These are phyloP conservation scores for Trichodelitschia bisporula DNA, from an alignment of 495 filamentous ascomycete species.

Conservation along the genomic window DNA sequence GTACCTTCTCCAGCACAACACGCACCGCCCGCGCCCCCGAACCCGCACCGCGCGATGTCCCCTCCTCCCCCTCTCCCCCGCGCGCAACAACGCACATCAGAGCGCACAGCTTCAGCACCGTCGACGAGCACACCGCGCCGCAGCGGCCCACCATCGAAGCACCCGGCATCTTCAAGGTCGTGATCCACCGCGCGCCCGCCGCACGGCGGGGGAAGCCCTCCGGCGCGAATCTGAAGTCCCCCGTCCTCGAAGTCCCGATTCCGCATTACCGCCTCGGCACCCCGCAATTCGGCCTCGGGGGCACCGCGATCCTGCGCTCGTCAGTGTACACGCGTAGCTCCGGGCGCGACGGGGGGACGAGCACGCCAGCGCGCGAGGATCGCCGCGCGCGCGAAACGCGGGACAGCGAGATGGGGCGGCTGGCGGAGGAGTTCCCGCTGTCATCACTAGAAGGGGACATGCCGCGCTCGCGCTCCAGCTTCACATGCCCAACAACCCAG, in stretches of 20 bases:
- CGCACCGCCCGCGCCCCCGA: constrained; percentile 5
- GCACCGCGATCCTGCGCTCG: constrained; percentile 58
- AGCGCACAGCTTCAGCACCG: constrained; percentile 35
- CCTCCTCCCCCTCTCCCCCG: too few relatives aligned
- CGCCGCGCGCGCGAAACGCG: constrained; percentile 15
- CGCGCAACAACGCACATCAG: too few relatives aligned
- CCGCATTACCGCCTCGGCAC: constrained; percentile 71
- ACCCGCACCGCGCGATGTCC: too few relatives aligned
- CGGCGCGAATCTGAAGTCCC: constrained; percentile 26
- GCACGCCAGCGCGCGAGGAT: too few relatives aligned
- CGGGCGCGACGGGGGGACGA: constrained; percentile 24
- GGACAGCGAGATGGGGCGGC: constrained; percentile 7
- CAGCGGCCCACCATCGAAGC: constrained; percentile 24
- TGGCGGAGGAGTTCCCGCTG: too few relatives aligned
- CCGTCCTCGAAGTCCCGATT: constrained; percentile 52
- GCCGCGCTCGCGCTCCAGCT: not conserved
- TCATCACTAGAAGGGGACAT: too few relatives aligned
- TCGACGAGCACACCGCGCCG: constrained; percentile 15
- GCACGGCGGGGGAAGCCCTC: constrained; percentile 37
- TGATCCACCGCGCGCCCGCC: constrained; percentile 58
- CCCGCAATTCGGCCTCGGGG: constrained; percentile 53
- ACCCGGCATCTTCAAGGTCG: constrained; percentile 50
- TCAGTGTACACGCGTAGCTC: constrained; percentile 31
- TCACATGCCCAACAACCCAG: not conserved
- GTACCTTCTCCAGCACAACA: constrained; percentile 11